Percentiles rank a stretch among this genome's conserved stretches.
Evolutionary conservation across 345 rosid species (phyloP).

Genomic region (Populus pruinosa): DNA sequence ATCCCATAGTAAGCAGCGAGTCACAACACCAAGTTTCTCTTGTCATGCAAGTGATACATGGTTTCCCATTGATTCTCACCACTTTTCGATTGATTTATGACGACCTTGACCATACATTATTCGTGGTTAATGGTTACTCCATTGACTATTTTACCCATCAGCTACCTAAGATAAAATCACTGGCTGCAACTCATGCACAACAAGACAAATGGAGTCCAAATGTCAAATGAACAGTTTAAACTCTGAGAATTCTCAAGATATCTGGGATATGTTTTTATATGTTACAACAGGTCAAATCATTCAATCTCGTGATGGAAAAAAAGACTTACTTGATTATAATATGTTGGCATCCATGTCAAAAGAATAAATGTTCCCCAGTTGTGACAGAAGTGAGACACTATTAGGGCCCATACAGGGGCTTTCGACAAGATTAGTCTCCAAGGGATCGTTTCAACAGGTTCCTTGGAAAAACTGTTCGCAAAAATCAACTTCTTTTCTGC

Average conservation of each 20-base stretch:
- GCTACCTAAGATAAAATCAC: not conserved
- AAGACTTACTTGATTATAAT: constrained; percentile 73
- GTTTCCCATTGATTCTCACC: not conserved
- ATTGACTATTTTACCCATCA: not conserved
- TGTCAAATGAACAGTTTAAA: not conserved
- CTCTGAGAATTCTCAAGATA: not conserved
- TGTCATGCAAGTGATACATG: not conserved
- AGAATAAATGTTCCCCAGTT: constrained; percentile 97
- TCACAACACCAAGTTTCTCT: not conserved
- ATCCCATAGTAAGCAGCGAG: not conserved
- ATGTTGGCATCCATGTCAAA: constrained; percentile 96
- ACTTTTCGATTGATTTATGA: not conserved
- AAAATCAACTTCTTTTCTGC: constrained; percentile 64
- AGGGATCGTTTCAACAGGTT: constrained; percentile 75
- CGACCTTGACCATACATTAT: not conserved
- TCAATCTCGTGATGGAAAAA: not conserved
- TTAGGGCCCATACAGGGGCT: constrained; percentile 90
- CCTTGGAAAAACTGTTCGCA: constrained; percentile 47
- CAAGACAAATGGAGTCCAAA: not conserved
- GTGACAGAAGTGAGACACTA: constrained; percentile 79
- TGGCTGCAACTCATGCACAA: not conserved
- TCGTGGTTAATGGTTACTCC: not conserved
- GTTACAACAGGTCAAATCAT: not conserved
- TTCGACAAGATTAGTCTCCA: constrained; percentile 82
- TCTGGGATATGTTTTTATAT: not conserved